These are phyloP conservation scores for Naematelia encephala DNA, from an alignment of 768 basidiomycete species.

Conservation along the genomic window DNA sequence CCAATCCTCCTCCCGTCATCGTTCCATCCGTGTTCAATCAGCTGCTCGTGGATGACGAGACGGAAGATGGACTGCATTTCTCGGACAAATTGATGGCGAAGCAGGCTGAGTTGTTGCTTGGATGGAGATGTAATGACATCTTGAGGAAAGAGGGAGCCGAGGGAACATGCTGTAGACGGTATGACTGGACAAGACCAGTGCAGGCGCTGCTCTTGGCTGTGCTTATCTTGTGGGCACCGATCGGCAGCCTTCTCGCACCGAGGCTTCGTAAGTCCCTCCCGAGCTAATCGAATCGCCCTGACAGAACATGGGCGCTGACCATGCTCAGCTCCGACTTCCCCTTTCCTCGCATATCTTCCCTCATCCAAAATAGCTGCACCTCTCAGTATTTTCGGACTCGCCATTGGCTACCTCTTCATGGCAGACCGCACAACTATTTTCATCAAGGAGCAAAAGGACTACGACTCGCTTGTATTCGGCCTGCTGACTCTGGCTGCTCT, in stretches of 20 bases:
- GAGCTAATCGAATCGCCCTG: neutral
- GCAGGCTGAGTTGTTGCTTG: constrained; percentile 75
- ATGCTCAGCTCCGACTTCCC: constrained; percentile 23
- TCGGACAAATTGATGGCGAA: constrained; percentile 60
- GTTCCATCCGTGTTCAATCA: constrained; percentile 77
- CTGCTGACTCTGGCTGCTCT: constrained; percentile 59
- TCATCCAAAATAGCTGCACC: constrained; percentile 51
- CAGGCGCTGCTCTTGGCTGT: constrained; percentile 42
- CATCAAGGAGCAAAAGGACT: constrained; percentile 86
- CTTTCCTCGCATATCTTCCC: constrained; percentile 30
- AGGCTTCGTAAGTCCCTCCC: constrained; percentile 38
- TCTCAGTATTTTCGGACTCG: constrained; percentile 63
- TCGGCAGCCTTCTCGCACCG: constrained; percentile 52
- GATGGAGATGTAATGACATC: constrained; percentile 72
- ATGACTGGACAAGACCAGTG: constrained; percentile 61
- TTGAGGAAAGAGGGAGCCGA: constrained; percentile 48
- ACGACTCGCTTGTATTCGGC: constrained; percentile 65
- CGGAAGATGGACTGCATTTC: constrained; percentile 82
- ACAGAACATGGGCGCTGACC: neutral
- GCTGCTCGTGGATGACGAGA: constrained; percentile 69
- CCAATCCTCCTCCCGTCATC: constrained; percentile 54
- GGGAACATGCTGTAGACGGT: constrained; percentile 76
- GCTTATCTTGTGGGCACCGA: constrained; percentile 55
- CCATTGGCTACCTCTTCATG: constrained; percentile 66
- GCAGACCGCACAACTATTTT: constrained; percentile 84